Evolutionary conservation across 257 asterid genomes (phyloP).

Genomic region (Solanum medicagineum): DNA sequence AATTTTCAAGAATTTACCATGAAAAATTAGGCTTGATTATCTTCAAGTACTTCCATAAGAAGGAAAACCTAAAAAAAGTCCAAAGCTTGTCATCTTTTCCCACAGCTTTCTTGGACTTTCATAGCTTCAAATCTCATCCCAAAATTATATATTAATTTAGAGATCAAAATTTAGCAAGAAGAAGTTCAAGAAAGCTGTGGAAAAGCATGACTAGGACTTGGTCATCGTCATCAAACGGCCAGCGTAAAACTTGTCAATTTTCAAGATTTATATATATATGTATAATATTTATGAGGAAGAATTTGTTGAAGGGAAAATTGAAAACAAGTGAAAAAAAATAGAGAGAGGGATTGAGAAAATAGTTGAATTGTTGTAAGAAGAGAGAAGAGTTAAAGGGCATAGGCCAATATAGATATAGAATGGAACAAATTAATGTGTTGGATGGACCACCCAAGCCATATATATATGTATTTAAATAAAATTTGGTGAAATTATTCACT

Average conservation of each 20-base stretch:
- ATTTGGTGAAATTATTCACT: not conserved
- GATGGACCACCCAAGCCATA: constrained; percentile 41
- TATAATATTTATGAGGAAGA: not conserved
- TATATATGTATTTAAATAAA: too few species aligned
- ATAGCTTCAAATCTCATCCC: not conserved
- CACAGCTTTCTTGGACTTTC: constrained; percentile 49
- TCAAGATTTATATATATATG: not conserved
- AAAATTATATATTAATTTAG: not conserved
- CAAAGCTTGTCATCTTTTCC: constrained; percentile 45
- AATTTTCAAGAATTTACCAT: not conserved
- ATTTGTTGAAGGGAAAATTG: not conserved
- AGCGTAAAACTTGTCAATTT: not conserved
- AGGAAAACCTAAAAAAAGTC: constrained; percentile 2
- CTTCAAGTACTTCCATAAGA: not conserved
- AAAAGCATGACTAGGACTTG: constrained; percentile 60
- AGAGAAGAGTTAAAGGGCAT: not conserved
- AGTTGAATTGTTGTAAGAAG: not conserved
- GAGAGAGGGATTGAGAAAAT: not conserved
- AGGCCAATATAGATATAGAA: not conserved
- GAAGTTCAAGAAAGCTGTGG: constrained; percentile 99
- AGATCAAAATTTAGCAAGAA: constrained; percentile 1
- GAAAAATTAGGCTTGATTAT: not conserved
- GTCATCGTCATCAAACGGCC: not conserved
- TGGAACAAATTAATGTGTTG: not conserved
- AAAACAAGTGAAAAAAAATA: not conserved